A percentile compares a stretch with the other conserved stretches of the same genome.
phyloP scores from a whole-genome alignment of 139 green algal species.

The Dunaliella primolecta region DNA sequence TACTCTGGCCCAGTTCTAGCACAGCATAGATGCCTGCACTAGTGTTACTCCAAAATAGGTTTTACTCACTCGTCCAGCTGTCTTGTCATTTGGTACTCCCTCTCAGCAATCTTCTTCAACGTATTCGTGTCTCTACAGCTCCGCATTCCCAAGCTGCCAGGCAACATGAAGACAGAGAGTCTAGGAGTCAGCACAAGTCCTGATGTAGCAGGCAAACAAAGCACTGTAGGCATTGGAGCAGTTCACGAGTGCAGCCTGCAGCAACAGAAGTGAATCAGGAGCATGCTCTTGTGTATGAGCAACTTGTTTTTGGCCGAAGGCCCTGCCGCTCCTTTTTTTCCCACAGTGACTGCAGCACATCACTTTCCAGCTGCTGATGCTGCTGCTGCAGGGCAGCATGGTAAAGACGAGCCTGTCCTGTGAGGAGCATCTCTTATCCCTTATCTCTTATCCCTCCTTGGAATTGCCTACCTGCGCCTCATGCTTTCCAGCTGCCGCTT shows the following conservation, averaged over 20 bases:
- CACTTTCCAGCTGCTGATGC: background rate
- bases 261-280: background rate
- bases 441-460: background rate
- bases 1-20: background rate
- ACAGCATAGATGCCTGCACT: background rate
- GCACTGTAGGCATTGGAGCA: too few relatives aligned
- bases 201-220: too few relatives aligned
- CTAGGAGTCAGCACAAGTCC: too few relatives aligned
- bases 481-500: slow-evolving; percentile 4
- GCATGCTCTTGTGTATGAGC: background rate
- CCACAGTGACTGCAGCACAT: too few relatives aligned
- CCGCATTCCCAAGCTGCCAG: background rate
- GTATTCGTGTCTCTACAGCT: background rate
- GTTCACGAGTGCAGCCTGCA: too few relatives aligned
- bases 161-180: background rate
- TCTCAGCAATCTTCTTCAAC: slow-evolving; percentile 21
- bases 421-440: background rate
- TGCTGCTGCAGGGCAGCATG: background rate
- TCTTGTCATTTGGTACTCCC: slow-evolving; percentile 37
- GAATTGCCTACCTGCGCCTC: background rate
- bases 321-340: too few relatives aligned
- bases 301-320: too few relatives aligned
- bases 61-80: slow-evolving; percentile 26
- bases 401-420: background rate
- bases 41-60: background rate